These are phyloP conservation scores for Lachnellula subtilissima DNA, from an alignment of 2,329 filamentous ascomycete species.

Conservation along the genomic window DNA sequence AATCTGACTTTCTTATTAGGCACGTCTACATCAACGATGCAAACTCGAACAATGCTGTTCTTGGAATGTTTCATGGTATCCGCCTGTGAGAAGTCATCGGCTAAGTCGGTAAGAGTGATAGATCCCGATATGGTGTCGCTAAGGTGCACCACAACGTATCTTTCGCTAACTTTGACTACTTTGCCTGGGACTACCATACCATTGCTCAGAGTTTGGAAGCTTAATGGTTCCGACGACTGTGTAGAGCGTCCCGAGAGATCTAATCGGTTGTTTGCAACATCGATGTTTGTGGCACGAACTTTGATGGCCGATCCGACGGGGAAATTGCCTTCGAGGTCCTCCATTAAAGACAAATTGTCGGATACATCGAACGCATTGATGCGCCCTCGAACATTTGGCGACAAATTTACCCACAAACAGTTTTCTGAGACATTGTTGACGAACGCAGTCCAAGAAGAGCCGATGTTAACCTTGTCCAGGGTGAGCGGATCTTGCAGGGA, in stretches of 20 bases:
- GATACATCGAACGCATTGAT: conserved; percentile 79
- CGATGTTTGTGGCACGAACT: conserved; percentile 71
- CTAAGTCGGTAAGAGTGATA: conserved; percentile 76
- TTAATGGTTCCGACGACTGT: conserved; percentile 50
- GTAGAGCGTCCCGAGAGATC: conserved; percentile 77
- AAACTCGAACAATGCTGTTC: conserved; percentile 85
- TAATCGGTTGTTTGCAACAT: conserved; percentile 67
- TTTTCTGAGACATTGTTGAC: conserved; percentile 83
- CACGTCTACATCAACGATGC: conserved; percentile 72
- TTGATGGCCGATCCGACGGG: conserved; percentile 84
- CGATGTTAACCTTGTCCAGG: conserved; percentile 67
- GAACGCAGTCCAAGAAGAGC: conserved; percentile 72
- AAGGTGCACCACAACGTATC: conserved; percentile 79
- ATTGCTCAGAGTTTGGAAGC: conserved; percentile 66
- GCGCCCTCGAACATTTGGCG: conserved; percentile 80
- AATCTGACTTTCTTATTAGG: conserved; percentile 80
- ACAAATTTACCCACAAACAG: conserved; percentile 85
- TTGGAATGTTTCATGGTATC: conserved; percentile 72
- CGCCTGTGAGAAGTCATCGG: conserved; percentile 79
- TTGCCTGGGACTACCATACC: conserved; percentile 79
- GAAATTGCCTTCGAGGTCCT: conserved; percentile 73
- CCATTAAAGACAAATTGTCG: conserved; percentile 75
- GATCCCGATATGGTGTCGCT: conserved; percentile 75
- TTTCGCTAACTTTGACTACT: conserved; percentile 80
- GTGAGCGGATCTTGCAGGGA: conserved; percentile 59